Base-by-base conservation (phyloP, 179 eudicot species). In the Nepenthes alata region DNA sequence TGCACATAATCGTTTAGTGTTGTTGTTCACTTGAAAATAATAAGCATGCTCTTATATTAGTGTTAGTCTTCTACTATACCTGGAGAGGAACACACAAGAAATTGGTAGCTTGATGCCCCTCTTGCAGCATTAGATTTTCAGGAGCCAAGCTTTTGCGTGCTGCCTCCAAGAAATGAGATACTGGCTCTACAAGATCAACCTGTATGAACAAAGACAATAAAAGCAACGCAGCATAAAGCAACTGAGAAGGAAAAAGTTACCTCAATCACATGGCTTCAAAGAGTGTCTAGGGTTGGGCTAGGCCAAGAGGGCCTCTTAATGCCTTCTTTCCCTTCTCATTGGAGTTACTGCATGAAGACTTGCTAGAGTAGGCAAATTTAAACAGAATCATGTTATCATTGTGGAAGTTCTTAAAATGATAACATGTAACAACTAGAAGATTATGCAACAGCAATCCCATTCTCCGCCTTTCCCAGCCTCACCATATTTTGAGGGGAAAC, bases 111-210 rank as follows among this genome's bases (percentile, higher is more conserved):
- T 61, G 84, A 71, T 89, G 83, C 54, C 69, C 67, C 55, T 89
- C 91, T 13, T 61, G 14, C 35, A 71, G 80, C 62, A 61, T 60
- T 47, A 72, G 66, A 74, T 77, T 84, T 73, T 84, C 86, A 11
- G 86, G 80, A 64, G 76, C 75, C 77, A 91, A 81, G 77, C 71
- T 80, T 54, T 73, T 73, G 41, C 95, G 89, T 45, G 98, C 96
- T 60, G 88, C 78, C 60, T 86, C 98, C 36, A 91, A 70, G 73
- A 91, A 91, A 83, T 91, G 98, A 38, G 96, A 72, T 38, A 91
- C 96, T 8, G 98, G 98, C 79, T 91, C 98, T 45, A 91, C 87
- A 68, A 91, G 89, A 78, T 91, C 98, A 64, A 91, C 95, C 97
- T 89, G 63, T 49, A 70, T 47, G 56, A 57, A 66, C 52, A 11